Evolutionary conservation across 148 eudicot genomes (phyloP).

Genomic region (Talinum fruticosum): DNA sequence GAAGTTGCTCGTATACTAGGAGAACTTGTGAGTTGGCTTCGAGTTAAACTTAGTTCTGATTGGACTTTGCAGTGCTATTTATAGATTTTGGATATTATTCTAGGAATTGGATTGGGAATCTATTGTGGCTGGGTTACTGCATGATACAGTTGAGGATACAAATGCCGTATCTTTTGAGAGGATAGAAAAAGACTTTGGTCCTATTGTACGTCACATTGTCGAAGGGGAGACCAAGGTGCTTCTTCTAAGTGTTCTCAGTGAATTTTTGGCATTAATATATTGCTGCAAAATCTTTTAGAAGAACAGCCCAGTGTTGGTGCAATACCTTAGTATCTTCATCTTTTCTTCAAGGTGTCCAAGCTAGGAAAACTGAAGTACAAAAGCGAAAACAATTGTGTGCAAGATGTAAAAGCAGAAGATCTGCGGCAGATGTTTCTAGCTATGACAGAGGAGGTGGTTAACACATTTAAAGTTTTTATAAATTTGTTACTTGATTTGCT

Average conservation of each 20-base stretch:
- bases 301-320: slow-evolving; percentile 42
- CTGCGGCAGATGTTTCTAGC: slow-evolving; percentile 96
- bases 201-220: slow-evolving; percentile 84
- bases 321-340: background rate
- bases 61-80: background rate
- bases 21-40: slow-evolving; percentile 70
- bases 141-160: slow-evolving; percentile 99
- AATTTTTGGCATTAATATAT: background rate
- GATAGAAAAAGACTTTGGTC: slow-evolving; percentile 81
- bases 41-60: background rate
- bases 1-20: slow-evolving; percentile 98
- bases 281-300: slow-evolving; percentile 46
- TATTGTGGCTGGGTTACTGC: slow-evolving; percentile 93
- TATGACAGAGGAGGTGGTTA: slow-evolving; percentile 93
- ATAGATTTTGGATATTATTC: slow-evolving; percentile 23
- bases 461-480: too few species aligned
- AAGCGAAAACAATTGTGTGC: slow-evolving; percentile 61
- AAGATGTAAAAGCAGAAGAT: slow-evolving; percentile 97
- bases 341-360: slow-evolving; percentile 74
- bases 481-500: slow-evolving; percentile 71
- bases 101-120: slow-evolving; percentile 99
- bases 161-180: slow-evolving; percentile 80
- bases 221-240: slow-evolving; percentile 99
- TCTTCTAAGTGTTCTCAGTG: slow-evolving; percentile 5
- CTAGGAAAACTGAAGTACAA: slow-evolving; percentile 86